Conservation (phyloP, 2,329 filamentous ascomycete species). For the Pestalotiopsis sp. region DNA sequence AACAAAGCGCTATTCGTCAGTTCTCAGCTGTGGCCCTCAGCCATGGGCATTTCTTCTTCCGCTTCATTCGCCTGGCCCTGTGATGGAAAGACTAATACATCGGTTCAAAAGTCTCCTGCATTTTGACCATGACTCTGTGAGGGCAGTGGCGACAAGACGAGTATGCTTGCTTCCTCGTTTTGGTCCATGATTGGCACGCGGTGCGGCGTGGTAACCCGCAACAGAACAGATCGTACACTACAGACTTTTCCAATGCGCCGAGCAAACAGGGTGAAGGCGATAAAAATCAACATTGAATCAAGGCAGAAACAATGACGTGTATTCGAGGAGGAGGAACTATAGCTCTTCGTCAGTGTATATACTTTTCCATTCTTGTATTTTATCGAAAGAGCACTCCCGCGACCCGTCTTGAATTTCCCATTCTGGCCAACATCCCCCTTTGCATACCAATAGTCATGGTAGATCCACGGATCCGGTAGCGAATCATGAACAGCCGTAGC, state of each 20-base stretch:
- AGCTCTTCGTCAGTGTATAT: neutral
- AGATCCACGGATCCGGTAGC: slow-evolving; percentile 10
- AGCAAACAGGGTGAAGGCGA: too few relatives aligned
- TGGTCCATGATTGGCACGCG: too few relatives aligned
- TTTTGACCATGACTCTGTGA: neutral
- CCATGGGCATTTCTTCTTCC: neutral
- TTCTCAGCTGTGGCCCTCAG: neutral
- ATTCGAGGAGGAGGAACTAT: neutral
- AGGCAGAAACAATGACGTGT: neutral
- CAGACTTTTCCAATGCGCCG: too few relatives aligned
- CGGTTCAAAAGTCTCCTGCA: neutral
- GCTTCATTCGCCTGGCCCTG: neutral
- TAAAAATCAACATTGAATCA: too few relatives aligned
- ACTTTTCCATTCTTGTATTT: neutral
- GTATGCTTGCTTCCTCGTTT: too few relatives aligned
- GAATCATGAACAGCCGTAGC: slow-evolving; percentile 10
- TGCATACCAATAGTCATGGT: neutral
- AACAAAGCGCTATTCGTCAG: neutral
- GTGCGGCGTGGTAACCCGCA: too few relatives aligned
- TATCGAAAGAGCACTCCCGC: neutral
- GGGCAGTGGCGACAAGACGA: too few relatives aligned
- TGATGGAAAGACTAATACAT: neutral
- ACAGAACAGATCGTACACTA: too few relatives aligned
- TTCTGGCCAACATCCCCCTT: neutral
- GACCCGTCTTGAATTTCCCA: neutral